A percentile compares a stretch with the other conserved stretches of the same genome.
Evolutionary conservation across 306 rosid genomes (phyloP).

Genomic region (Pterocarpus santalinus): DNA sequence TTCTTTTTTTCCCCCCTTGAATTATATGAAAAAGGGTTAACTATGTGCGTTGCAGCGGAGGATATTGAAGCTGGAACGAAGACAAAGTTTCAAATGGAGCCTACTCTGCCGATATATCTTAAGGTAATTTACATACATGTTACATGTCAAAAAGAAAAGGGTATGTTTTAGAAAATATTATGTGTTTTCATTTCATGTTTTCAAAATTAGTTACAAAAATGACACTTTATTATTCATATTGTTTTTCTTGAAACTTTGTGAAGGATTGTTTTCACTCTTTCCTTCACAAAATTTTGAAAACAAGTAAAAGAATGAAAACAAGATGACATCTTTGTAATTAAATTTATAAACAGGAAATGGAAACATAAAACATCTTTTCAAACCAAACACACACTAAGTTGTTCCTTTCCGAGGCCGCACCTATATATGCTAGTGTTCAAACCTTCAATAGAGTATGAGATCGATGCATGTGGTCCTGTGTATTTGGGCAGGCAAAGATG

Average conservation of each 20-base stretch:
- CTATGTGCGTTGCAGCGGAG: conserved; percentile 80
- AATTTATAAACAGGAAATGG: no score
- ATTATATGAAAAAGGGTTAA: conserved; percentile 33
- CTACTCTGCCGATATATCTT: conserved; percentile 84
- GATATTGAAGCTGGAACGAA: conserved; percentile 86
- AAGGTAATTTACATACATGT: conserved; percentile 64
- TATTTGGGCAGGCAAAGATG: conserved; percentile 78
- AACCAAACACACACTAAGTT: not conserved
- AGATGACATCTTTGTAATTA: no score
- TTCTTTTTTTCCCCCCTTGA: conserved; percentile 22
- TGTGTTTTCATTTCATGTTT: no score
- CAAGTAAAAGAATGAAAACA: no score
- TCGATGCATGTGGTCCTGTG: conserved; percentile 61
- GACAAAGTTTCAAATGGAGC: conserved; percentile 75
- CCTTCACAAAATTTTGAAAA: not conserved
- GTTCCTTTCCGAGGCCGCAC: conserved; percentile 13
- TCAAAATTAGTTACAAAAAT: no score
- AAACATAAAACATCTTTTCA: no score
- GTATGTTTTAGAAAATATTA: not conserved
- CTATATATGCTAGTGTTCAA: conserved; percentile 47
- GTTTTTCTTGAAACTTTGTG: no score
- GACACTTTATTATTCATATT: no score
- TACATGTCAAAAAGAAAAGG: not conserved
- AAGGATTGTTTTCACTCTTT: no score
- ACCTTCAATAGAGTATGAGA: conserved; percentile 46